Evolutionary conservation across 139 green algal genomes (phyloP), one percentile per base, ranked within the genome.

Genomic region (Chlorella sp.): DNA sequence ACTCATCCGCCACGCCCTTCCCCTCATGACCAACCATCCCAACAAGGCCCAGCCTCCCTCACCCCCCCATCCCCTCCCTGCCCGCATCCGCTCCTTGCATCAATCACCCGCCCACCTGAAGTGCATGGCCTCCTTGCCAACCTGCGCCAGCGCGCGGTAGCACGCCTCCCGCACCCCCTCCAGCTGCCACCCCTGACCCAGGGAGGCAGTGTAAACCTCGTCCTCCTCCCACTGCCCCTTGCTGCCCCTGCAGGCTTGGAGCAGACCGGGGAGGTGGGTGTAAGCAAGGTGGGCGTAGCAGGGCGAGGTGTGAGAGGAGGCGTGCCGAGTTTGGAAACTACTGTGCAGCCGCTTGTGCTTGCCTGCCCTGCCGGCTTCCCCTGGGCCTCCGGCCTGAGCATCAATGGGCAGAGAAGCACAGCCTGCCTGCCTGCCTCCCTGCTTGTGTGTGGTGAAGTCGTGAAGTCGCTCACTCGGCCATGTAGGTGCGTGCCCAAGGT

Each of bases 111-210:
- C 85, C 37, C 66, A 88, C 60, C 94, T 91, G 86, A 98, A 98
- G 92, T 98, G 96, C 96, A 98, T 97, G 39, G 34, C 48, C 4
- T 98, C 96, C 81, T 93, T 94, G 57, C 95, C 95, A 76, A 96
- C 94, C 78, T 90, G 39, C 18, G 88, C 92, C 36, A 97, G 93
- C 18, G 94, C 93, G 34, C 87, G 84, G 84, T 98, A 97, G 61
- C 93, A 91, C 5, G 95, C 96, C 32, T 97, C 95, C 14, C 94
- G 61, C 42, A 95, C 96, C 9, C 48, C 91, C 28, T 94, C 87
- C 24, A 97, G 89, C 77, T 94, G 87, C 96, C 97, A 98, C 19
- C 89, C 91, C 34, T 94, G 76, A 69, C 96, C 93, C 64, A 98
- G 94, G 18, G 53, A n/a, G 4, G 36, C 60, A 0, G 86, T 91